Evolutionary conservation across 257 asterid species (phyloP), one percentile per base, ranked within the genome.

Genomic region (Solanum rostratum): DNA sequence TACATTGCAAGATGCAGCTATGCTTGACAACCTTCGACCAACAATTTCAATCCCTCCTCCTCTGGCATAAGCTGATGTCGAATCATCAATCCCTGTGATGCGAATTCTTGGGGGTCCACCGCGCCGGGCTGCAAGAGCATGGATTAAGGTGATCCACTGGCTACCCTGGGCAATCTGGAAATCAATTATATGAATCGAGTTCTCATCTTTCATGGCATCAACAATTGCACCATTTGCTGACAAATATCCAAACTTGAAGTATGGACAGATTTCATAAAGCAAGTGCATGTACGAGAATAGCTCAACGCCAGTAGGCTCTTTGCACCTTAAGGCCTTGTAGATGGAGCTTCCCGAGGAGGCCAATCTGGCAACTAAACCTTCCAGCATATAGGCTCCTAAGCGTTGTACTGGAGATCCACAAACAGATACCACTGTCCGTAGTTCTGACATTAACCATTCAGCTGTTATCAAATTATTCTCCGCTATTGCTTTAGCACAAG

Each of bases 221-320:
- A 86, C 90, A 52, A 87, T 87, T 20, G 90, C 90, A 49, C 90
- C 90, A 66, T 87, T 87, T 66, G 90, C 90, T 10, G 90, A 85
- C 60, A 85, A 30, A 65, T 87, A 85, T 52, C 90, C 90, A 37
- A 87, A 87, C 81, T 87, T 87, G 86, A 87, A 85, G 86, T 82
- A 87, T 2, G 90, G 90, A 46, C 90, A 87, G 29, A 87, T 66
- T 85, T 87, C 90, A 73, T 87, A 87, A 45, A 87, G 88, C 59
- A 86, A 65, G 39, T 86, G 86, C 85, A 87, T 85, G 73, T 87
- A 85, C 16, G 90, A 87, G 37, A 87, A 63, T 14, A 87, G 84
- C 52, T 87, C 87, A 24, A 33, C 37, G 80, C 86, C 54, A 22
- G 84, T 85, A 1, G 90, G 90, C 63, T 82, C 87, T 83, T 85